Evolutionary conservation across 1,139 yeast species (phyloP).

Genomic region (Dujonia santamariae): DNA sequence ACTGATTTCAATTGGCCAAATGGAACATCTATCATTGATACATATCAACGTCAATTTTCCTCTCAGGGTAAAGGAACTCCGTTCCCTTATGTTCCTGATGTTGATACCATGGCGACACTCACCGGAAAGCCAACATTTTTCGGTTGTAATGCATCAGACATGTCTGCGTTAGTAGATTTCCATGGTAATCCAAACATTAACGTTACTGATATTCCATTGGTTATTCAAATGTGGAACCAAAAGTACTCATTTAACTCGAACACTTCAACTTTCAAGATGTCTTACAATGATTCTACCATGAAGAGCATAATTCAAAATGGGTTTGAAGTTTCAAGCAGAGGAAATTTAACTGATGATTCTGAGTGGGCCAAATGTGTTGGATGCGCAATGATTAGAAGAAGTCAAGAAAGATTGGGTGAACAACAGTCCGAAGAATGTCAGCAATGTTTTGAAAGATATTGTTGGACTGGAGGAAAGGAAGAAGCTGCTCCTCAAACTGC

Average conservation of each 20-base stretch:
- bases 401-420: conserved; percentile 37
- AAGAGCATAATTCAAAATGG: conserved; percentile 34
- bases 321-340: conserved; percentile 34
- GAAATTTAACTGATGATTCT: conserved; percentile 33
- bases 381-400: conserved; percentile 44
- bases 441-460: conserved; percentile 36
- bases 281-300: conserved; percentile 35
- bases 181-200: conserved; percentile 27
- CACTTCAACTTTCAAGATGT: conserved; percentile 38
- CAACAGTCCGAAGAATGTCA: conserved; percentile 40
- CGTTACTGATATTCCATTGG: conserved; percentile 37
- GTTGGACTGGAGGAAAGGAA: conserved; percentile 32
- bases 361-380: conserved; percentile 45
- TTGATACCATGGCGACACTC: conserved; percentile 26
- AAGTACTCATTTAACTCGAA: conserved; percentile 31
- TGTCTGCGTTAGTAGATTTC: conserved; percentile 25
- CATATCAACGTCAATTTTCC: conserved; percentile 49
- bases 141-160: conserved; percentile 35
- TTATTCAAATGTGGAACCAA: conserved; percentile 36
- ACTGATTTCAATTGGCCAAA: conserved; percentile 69
- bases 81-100: conserved; percentile 40
- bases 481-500: conserved; percentile 16
- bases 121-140: conserved; percentile 36
- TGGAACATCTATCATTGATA: conserved; percentile 63
- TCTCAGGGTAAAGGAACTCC: conserved; percentile 39